phyloP scores from a whole-genome alignment of 768 basidiomycete genomes.

The Calocera cornea region DNA sequence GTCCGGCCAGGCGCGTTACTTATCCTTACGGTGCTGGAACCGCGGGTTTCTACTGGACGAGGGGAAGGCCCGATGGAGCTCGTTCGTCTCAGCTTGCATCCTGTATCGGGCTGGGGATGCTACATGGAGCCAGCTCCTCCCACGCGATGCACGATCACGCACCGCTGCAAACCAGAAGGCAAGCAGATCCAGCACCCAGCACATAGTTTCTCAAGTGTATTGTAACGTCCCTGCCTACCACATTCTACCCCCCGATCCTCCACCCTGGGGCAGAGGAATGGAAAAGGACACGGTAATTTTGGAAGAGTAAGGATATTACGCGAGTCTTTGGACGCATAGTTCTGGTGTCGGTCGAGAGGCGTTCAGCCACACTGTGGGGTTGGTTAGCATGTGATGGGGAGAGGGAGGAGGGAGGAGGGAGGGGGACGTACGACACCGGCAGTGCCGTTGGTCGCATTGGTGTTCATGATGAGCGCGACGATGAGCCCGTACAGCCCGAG shows the following conservation, averaged over 20 bases:
- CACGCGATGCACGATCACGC: no score
- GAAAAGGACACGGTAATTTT: not conserved
- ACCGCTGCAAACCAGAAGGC: no score
- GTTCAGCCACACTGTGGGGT: not conserved
- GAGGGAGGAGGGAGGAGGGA: not conserved
- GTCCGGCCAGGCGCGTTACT: no score
- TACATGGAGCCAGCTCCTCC: no score
- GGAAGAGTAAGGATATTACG: not conserved
- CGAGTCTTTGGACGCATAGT: not conserved
- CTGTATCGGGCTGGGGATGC: no score
- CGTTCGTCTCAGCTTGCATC: no score
- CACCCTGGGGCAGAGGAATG: no score
- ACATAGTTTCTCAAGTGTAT: no score
- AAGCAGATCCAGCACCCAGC: no score
- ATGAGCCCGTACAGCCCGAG: slow-evolving; percentile 33
- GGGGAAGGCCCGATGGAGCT: no score
- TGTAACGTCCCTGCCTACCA: not conserved
- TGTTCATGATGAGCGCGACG: slow-evolving; percentile 34
- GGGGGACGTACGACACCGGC: not conserved
- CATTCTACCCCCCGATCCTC: not conserved
- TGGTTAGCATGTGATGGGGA: not conserved
- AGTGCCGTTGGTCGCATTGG: slow-evolving; percentile 15
- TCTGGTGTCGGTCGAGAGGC: not conserved
- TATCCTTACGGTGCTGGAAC: no score
- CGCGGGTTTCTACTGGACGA: no score